Evolutionary conservation across 805 yeast species (phyloP).

Genomic region (Yarrowia osloensis): DNA sequence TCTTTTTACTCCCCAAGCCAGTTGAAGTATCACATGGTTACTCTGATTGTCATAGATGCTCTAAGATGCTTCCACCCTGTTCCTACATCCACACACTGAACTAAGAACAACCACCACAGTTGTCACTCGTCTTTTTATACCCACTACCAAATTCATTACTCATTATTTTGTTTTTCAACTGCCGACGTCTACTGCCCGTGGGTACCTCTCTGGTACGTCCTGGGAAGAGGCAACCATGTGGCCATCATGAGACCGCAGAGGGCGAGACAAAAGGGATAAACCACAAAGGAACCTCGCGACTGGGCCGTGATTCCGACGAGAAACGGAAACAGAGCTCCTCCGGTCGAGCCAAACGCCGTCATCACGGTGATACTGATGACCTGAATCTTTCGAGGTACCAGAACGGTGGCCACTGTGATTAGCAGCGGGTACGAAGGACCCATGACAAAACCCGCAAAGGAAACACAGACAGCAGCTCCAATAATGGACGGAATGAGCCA

Average conservation of each 20-base stretch:
- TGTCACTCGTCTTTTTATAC: no score
- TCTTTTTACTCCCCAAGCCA: no score
- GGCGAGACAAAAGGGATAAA: slow-evolving; percentile 19
- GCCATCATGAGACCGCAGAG: slow-evolving; percentile 23
- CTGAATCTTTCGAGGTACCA: slow-evolving; percentile 61
- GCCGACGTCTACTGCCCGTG: not conserved
- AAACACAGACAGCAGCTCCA: slow-evolving; percentile 49
- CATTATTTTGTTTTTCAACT: not conserved
- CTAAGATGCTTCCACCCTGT: no score
- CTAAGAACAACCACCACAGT: no score
- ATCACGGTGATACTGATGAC: slow-evolving; percentile 71
- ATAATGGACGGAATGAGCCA: slow-evolving; percentile 41
- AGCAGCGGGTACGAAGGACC: slow-evolving; percentile 79
- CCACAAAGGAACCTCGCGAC: slow-evolving; percentile 15
- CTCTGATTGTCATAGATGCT: no score
- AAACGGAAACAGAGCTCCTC: slow-evolving; percentile 76
- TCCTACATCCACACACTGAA: no score
- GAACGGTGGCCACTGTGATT: slow-evolving; percentile 61
- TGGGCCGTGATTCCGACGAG: slow-evolving; percentile 52
- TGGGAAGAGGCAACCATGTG: slow-evolving; percentile 10
- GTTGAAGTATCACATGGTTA: no score
- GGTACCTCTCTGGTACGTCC: slow-evolving; percentile 5
- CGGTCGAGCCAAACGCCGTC: slow-evolving; percentile 80
- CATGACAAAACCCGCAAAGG: slow-evolving; percentile 58
- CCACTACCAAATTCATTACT: no score